Conservation (phyloP, 352 stramenopile species). For the Pythium aquatile region DNA sequence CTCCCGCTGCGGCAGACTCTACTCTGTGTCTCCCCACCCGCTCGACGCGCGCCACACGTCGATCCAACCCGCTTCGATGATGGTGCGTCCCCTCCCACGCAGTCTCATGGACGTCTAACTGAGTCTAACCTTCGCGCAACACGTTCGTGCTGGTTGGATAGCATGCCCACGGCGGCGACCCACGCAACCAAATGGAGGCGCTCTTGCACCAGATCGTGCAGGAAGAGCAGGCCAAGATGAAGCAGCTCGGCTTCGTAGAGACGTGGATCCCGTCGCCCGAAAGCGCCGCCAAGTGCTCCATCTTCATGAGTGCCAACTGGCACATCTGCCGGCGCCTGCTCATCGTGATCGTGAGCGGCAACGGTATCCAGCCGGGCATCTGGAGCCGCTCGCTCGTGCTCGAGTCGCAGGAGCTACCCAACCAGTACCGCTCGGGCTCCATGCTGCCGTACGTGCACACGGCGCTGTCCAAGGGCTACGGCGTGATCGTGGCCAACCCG, state of each 20-base stretch:
- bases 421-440: constrained; percentile 81
- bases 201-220: constrained; percentile 83
- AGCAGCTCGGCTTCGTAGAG: constrained; percentile 80
- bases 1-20: neutral
- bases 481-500: constrained; percentile 78
- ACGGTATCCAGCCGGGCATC: constrained; percentile 84
- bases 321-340: constrained; percentile 73
- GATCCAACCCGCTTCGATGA: neutral
- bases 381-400: constrained; percentile 84
- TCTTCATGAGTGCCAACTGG: constrained; percentile 86
- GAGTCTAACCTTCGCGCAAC: constrained; percentile 20
- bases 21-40: neutral
- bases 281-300: constrained; percentile 60
- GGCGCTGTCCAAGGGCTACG: constrained; percentile 76
- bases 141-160: constrained; percentile 4
- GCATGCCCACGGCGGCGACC: constrained; percentile 40
- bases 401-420: constrained; percentile 58
- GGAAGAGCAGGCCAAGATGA: constrained; percentile 85
- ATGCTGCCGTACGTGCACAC: constrained; percentile 84
- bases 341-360: constrained; percentile 77
- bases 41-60: neutral
- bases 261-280: constrained; percentile 75
- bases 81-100: neutral
- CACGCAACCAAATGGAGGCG: constrained; percentile 66
- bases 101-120: neutral